phyloP scores from a whole-genome alignment of 2,329 filamentous ascomycete species.

The Venturia pyrina region DNA sequence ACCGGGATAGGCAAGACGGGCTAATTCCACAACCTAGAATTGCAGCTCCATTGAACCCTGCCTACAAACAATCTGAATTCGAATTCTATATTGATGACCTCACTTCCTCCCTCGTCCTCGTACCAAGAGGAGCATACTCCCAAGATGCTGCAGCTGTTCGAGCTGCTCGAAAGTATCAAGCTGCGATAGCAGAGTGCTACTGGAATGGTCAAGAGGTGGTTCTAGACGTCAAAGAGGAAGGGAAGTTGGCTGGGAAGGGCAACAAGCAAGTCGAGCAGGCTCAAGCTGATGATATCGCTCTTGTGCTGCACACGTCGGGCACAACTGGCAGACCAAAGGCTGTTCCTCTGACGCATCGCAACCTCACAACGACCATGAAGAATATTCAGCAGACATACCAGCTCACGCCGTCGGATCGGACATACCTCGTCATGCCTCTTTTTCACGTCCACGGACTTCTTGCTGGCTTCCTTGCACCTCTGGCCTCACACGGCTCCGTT shows the following conservation, averaged over 20 bases:
- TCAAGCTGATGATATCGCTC: conserved; percentile 66
- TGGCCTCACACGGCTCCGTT: conserved; percentile 67
- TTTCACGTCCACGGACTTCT: conserved; percentile 88
- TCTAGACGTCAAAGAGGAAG: conserved; percentile 67
- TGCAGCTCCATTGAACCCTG: conserved; percentile 77
- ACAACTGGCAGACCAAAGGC: conserved; percentile 81
- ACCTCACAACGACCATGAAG: conserved; percentile 51
- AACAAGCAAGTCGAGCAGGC: conserved; percentile 42
- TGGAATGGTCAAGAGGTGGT: conserved; percentile 64
- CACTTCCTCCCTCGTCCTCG: conserved; percentile 66
- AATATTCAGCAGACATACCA: conserved; percentile 74
- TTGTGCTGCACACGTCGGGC: conserved; percentile 75
- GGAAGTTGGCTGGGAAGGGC: conserved; percentile 49
- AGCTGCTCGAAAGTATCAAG: conserved; percentile 68
- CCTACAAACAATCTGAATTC: conserved; percentile 83
- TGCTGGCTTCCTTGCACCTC: conserved; percentile 68
- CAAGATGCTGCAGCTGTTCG: conserved; percentile 61
- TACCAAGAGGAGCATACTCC: conserved; percentile 60
- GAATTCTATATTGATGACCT: conserved; percentile 89
- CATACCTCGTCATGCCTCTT: conserved; percentile 80
- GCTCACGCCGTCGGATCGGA: conserved; percentile 60
- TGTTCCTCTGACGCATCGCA: conserved; percentile 70
- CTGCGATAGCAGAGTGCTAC: conserved; percentile 80
- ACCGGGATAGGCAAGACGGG: background rate
- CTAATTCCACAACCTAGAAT: conserved; percentile 31